A percentile compares a stretch with the other conserved stretches of the same genome.
Conservation (phyloP, 2,329 filamentous ascomycete species). For the Colletotrichum tamarilloi region DNA sequence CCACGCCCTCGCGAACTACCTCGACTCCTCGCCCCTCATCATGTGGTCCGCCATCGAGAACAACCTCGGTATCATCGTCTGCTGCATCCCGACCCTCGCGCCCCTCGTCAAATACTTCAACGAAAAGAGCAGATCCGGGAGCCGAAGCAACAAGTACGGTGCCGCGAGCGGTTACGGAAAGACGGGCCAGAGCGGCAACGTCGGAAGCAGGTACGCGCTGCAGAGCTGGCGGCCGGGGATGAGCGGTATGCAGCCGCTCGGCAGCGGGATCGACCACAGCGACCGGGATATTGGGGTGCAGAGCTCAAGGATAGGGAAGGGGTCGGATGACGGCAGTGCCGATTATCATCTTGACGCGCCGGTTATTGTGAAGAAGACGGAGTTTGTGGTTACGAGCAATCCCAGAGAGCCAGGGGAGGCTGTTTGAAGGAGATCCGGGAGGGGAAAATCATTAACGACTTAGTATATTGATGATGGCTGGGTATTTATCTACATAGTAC, state of each 20-base stretch:
- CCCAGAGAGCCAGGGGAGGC: conserved; percentile 13
- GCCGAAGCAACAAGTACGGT: conserved; percentile 34
- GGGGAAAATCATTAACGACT: background rate
- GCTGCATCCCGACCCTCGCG: conserved; percentile 55
- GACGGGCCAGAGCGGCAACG: background rate
- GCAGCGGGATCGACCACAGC: conserved; percentile 30
- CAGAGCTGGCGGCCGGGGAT: conserved; percentile 41
- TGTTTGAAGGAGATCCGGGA: background rate
- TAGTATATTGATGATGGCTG: background rate
- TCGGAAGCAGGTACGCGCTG: conserved; percentile 40
- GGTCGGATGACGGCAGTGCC: conserved; percentile 23
- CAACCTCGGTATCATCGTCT: conserved; percentile 57
- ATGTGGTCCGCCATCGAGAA: conserved; percentile 59
- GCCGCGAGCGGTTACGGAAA: conserved; percentile 36
- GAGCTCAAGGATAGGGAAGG: conserved; percentile 12
- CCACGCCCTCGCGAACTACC: conserved; percentile 53
- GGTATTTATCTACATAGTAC: background rate
- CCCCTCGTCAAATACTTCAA: conserved; percentile 52
- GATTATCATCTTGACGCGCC: conserved; percentile 16
- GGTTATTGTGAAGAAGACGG: conserved; percentile 31
- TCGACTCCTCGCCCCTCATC: conserved; percentile 55
- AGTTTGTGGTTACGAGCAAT: conserved; percentile 32
- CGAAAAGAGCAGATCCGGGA: conserved; percentile 40
- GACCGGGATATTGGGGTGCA: conserved; percentile 6
- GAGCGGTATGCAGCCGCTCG: conserved; percentile 38